phyloP scores from a whole-genome alignment of 2,329 filamentous ascomycete species.

The Talaromyces rugulosus region DNA sequence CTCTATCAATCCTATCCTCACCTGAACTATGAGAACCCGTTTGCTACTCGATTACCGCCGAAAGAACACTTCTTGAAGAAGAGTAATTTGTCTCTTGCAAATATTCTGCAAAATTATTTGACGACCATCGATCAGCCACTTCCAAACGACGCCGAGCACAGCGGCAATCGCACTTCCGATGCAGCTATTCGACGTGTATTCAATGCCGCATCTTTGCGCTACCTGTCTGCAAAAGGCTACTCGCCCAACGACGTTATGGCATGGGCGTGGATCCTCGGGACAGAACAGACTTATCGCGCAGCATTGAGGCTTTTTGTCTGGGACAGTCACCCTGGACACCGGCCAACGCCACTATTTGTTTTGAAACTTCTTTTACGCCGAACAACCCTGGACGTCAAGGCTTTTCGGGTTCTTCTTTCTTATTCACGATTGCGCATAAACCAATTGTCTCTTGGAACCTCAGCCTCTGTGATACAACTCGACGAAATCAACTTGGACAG shows the following conservation, averaged over 20 bases:
- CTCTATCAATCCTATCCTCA: slow-evolving; percentile 4
- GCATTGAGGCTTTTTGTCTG: slow-evolving; percentile 31
- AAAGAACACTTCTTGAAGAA: background rate
- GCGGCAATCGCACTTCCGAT: slow-evolving; percentile 4
- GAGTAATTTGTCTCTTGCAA: slow-evolving; percentile 24
- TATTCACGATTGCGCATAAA: slow-evolving; percentile 34
- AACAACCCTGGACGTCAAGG: slow-evolving; percentile 33
- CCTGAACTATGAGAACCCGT: slow-evolving; percentile 2
- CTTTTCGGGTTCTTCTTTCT: slow-evolving; percentile 41
- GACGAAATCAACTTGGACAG: slow-evolving; percentile 3
- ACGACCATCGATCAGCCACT: slow-evolving; percentile 13
- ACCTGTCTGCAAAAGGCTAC: slow-evolving; percentile 30
- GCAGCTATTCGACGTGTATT: slow-evolving; percentile 28
- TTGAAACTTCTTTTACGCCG: slow-evolving; percentile 46
- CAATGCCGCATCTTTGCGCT: slow-evolving; percentile 21
- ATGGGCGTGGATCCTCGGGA: slow-evolving; percentile 47
- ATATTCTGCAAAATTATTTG: slow-evolving; percentile 32
- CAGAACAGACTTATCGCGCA: slow-evolving; percentile 31
- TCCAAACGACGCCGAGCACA: background rate
- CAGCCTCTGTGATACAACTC: background rate
- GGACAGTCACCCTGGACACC: slow-evolving; percentile 18
- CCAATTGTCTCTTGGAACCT: slow-evolving; percentile 18
- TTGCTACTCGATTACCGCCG: background rate
- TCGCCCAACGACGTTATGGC: slow-evolving; percentile 36
- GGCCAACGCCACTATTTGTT: slow-evolving; percentile 43